Conservation (phyloP, 306 rosid genomes). For the Biancaea sappan region DNA sequence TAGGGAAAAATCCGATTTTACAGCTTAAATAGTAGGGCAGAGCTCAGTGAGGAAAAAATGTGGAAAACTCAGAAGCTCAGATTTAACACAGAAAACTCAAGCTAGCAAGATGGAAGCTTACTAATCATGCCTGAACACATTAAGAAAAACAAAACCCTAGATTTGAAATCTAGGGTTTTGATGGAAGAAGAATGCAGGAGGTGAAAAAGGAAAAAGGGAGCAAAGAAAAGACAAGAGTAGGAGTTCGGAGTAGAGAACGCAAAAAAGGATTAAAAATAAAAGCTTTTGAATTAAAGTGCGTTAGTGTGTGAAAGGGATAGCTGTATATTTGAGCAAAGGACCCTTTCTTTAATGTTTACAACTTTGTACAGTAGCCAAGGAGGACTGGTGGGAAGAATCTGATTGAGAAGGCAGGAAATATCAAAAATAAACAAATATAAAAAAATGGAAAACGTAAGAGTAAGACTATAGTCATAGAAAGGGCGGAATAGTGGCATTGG, state of each 20-base stretch:
- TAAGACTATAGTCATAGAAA: not conserved
- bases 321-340: slow-evolving; percentile 20
- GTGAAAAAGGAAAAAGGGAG: slow-evolving; percentile 35
- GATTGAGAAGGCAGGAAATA: slow-evolving; percentile 29
- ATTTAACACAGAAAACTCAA: slow-evolving; percentile 31
- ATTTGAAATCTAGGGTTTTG: slow-evolving; percentile 94
- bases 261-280: slow-evolving; percentile 6
- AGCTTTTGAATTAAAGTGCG: slow-evolving; percentile 46
- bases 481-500: slow-evolving; percentile 32
- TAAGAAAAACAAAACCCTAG: slow-evolving; percentile 70
- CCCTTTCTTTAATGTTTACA: not conserved
- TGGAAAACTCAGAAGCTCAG: slow-evolving; percentile 45
- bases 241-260: slow-evolving; percentile 39
- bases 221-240: slow-evolving; percentile 34
- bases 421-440: not conserved
- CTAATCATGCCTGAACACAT: slow-evolving; percentile 38
- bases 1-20: slow-evolving; percentile 6
- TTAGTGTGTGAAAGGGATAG: slow-evolving; percentile 42
- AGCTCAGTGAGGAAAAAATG: slow-evolving; percentile 42
- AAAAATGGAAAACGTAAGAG: slow-evolving; percentile 15
- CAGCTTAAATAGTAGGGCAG: slow-evolving; percentile 40
- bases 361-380: not conserved
- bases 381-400: slow-evolving; percentile 20
- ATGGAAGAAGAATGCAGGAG: slow-evolving; percentile 53
- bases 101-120: slow-evolving; percentile 26